phyloP scores from a whole-genome alignment of 108 stramenopile species.

The Conticribra weissflogii region DNA sequence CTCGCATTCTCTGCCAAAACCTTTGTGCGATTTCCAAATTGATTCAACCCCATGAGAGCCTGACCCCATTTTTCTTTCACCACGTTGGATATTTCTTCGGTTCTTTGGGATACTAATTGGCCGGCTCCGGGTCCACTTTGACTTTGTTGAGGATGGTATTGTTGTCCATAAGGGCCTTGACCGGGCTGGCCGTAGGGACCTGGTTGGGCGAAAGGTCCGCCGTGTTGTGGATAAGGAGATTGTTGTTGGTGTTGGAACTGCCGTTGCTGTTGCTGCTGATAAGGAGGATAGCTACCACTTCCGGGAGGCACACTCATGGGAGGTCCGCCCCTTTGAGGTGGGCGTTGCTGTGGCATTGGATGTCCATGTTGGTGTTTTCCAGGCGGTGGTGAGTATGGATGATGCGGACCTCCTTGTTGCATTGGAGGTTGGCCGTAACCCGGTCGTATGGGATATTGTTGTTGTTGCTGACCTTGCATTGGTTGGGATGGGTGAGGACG shows the following conservation, averaged over 20 bases:
- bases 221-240: constrained; percentile 15
- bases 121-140: constrained; percentile 32
- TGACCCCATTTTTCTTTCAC: constrained; percentile 52
- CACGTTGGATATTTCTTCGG: constrained; percentile 36
- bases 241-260: constrained; percentile 21
- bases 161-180: constrained; percentile 15
- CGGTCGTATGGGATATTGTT: constrained; percentile 24
- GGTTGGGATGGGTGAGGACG: constrained; percentile 7
- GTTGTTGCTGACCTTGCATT: constrained; percentile 10
- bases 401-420: background rate
- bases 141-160: background rate
- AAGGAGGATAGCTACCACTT: constrained; percentile 19
- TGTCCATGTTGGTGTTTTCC: background rate
- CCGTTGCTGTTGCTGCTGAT: constrained; percentile 14
- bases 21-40: constrained; percentile 48
- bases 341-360: constrained; percentile 1
- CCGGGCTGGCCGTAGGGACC: constrained; percentile 11
- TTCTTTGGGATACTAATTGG: constrained; percentile 39
- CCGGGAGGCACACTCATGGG: constrained; percentile 8
- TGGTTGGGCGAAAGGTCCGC: background rate
- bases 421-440: constrained; percentile 26
- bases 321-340: constrained; percentile 21
- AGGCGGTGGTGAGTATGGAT: background rate
- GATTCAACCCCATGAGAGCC: constrained; percentile 39
- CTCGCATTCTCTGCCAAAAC: constrained; percentile 47